Evolutionary conservation across 2,329 filamentous ascomycete genomes (phyloP).

Genomic region (Blastomyces emzantsi): DNA sequence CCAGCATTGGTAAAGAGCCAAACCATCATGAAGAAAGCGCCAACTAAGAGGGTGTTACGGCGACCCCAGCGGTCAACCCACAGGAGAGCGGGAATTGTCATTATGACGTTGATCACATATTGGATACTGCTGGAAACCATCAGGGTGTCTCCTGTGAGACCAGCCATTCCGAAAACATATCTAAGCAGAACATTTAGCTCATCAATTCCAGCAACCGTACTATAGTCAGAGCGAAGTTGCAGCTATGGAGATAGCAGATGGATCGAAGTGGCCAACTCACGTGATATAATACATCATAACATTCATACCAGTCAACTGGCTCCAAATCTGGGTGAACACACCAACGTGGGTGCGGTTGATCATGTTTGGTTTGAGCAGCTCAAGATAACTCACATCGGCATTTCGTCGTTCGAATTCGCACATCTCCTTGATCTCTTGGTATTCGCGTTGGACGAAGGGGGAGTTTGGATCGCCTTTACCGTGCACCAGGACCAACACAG

Average conservation of each 20-base stretch:
- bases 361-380: constrained; percentile 66
- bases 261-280: constrained; percentile 14
- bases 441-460: constrained; percentile 58
- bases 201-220: background rate
- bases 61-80: constrained; percentile 70
- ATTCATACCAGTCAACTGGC: constrained; percentile 68
- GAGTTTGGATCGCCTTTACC: constrained; percentile 56
- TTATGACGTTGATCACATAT: constrained; percentile 70
- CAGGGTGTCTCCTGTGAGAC: constrained; percentile 49
- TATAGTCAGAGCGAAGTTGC: background rate
- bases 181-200: constrained; percentile 5
- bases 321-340: constrained; percentile 66
- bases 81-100: constrained; percentile 67
- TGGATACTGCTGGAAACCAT: constrained; percentile 61
- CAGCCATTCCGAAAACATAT: constrained; percentile 65
- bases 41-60: constrained; percentile 56
- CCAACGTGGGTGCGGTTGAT: constrained; percentile 64
- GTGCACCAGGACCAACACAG: constrained; percentile 49
- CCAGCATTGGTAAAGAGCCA: constrained; percentile 38
- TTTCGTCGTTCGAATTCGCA: constrained; percentile 65
- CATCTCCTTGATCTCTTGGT: constrained; percentile 63
- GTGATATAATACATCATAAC: constrained; percentile 65
- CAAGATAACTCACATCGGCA: constrained; percentile 58
- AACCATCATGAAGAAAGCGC: constrained; percentile 54
- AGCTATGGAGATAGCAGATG: background rate